phyloP scores from a whole-genome alignment of 345 rosid genomes.

The Camelina sativa region DNA sequence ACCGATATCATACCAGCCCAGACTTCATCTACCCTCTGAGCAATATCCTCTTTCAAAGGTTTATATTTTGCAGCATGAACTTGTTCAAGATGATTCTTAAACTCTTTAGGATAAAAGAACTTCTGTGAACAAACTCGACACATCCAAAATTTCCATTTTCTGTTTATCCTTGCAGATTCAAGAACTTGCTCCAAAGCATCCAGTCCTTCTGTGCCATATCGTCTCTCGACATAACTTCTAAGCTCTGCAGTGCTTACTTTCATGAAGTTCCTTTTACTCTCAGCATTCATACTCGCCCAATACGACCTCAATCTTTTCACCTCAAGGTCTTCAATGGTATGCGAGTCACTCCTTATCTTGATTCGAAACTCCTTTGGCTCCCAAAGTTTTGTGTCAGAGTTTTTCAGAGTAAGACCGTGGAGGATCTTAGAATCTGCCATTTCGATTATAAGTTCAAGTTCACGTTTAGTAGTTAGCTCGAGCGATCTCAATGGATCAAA shows the following conservation, averaged over 20 bases:
- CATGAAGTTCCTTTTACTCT: conserved; percentile 18
- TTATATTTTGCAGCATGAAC: conserved; percentile 1
- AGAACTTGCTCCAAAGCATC: conserved; percentile 17
- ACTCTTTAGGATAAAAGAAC: conserved; percentile 5
- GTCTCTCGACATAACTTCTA: background rate
- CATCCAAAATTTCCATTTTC: conserved; percentile 30
- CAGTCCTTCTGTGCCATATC: conserved; percentile 21
- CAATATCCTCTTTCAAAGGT: background rate
- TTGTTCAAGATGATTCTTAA: conserved; percentile 32
- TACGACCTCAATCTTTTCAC: background rate
- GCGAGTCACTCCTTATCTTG: background rate
- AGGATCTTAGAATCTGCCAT: background rate
- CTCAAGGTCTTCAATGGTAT: background rate
- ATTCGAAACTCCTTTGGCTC: background rate
- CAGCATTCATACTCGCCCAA: conserved; percentile 18
- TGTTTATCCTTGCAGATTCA: background rate
- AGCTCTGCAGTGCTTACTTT: conserved; percentile 1
- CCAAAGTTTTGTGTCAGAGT: background rate
- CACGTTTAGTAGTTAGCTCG: background rate
- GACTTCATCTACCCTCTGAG: background rate
- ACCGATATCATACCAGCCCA: conserved; percentile 23
- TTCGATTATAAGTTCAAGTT: background rate
- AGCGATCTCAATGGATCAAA: too few relatives aligned
- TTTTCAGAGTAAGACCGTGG: background rate
- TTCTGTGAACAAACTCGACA: conserved; percentile 23